These are phyloP conservation scores for Agastache rugosa DNA, from an alignment of 257 asterid species.

Conservation along the genomic window DNA sequence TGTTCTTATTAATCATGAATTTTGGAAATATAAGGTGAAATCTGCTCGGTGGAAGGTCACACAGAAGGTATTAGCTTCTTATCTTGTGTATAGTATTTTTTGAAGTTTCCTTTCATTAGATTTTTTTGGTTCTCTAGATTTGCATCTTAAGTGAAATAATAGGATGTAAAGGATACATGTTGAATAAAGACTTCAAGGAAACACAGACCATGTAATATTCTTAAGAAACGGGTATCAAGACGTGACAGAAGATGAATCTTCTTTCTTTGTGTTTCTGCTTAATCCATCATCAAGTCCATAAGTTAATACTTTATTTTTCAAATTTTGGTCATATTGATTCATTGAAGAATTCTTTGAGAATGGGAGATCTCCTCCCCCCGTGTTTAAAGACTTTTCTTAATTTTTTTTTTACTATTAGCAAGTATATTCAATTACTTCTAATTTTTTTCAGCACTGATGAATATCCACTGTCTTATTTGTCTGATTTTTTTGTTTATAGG, in stretches of 20 bases:
- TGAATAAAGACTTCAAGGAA: conserved; percentile 10
- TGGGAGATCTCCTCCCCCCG: conserved; percentile 8
- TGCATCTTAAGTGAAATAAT: conserved; percentile 22
- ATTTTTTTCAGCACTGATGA: conserved; percentile 13
- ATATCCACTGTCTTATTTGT: conserved; percentile 15
- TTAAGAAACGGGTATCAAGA: neutral
- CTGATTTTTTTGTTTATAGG: conserved; percentile 52
- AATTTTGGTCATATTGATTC: conserved; percentile 7
- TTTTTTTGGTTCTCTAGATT: neutral
- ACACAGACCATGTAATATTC: neutral
- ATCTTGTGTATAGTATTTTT: conserved; percentile 1
- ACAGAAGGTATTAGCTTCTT: conserved; percentile 63
- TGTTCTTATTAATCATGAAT: conserved; percentile 88
- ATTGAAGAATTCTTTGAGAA: conserved; percentile 3
- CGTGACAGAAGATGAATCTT: neutral
- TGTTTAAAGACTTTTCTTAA: neutral
- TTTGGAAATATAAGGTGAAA: conserved; percentile 84
- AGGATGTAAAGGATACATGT: conserved; percentile 11
- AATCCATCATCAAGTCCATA: conserved; percentile 8
- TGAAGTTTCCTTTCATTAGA: conserved; percentile 18
- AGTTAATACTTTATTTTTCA: conserved; percentile 23
- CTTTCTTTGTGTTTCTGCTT: conserved; percentile 17
- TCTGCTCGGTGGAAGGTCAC: conserved; percentile 93
- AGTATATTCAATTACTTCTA: conserved; percentile 23
- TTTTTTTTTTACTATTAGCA: conserved; percentile 1